Evolutionary conservation across 2,329 filamentous ascomycete species (phyloP), one percentile per base, ranked within the genome.

Genomic region (Penicillium sp.): DNA sequence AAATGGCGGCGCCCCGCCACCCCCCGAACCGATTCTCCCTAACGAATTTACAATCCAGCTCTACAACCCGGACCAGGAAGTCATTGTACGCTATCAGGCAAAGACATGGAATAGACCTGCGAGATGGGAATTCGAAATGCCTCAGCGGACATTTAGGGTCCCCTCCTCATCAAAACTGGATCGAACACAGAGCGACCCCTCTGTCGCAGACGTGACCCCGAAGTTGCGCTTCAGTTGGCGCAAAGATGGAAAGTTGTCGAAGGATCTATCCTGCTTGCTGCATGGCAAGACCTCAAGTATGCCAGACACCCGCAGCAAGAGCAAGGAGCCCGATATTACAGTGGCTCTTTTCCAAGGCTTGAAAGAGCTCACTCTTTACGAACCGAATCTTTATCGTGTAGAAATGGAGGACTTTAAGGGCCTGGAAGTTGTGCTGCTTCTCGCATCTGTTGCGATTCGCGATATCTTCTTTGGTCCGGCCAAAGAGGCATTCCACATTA

Each of bases 381-480:
- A 99, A 72, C 89, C 93, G 5, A 97, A 97, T 68, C 79, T 97
- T 66, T 86, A 88, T 56, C 82, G 94, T 6, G 87, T 97, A 10
- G 92, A 97, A 41, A 85, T 97, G 56, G 91, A 99, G 70, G 94
- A 99, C 72, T 85, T 88, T 52, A 97, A 96, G 71, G 94, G 94
- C 0, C 77, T 97, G 4, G 94, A 99, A 69, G 83, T 97, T 1
- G 86, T 92, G 1, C 73, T 97, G 21, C 66, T 86, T 26, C 74
- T 87, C 0, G 76, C 81, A 15, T 83, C 82, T 0, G 76, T 82
- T 2, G 81, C 83, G 12, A 85, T 87, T 52, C 76, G 81, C 23
- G 84, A 86, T 61, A 72, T 86, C 5, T 86, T 80, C 69, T 85
- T 85, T 62, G 74, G 81, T 53, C 81, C 85, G 4, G 82, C 85